Base-by-base conservation (phyloP, 164 flowering plant species). In the Dillenia turbinata region DNA sequence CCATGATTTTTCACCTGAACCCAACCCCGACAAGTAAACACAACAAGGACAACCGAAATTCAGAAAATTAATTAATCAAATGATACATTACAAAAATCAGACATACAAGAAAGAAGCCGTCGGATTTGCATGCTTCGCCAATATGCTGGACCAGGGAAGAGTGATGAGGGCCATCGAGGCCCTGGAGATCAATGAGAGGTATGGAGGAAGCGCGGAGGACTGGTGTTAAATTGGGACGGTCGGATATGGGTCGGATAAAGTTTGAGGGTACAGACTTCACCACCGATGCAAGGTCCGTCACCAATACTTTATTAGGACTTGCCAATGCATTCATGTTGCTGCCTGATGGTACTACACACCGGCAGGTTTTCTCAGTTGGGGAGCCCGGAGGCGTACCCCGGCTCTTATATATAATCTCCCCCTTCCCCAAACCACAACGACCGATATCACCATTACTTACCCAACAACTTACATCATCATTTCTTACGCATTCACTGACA, bases 1-100 rank as follows among this genome's bases (percentile, higher is more conserved):
- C 88, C 88, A 60, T 87, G 90, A 71, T 87, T 87, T 68, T 74
- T 81, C 1, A 85, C 74, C 87, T 84, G 58, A 50, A 14, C 2
- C 8, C 5, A 46, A 15, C 47, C 43, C 3, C 5, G 14, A 26
- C 2, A 9, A 47, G 15, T 12, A 49, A 44, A 10, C 3, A 5
- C 9, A n/a, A n/a, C 8, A 12, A 26, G 13, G 33, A 22, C 16
- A 61, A 50, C 47, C 24, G 3, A 48, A 19, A 9, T 26, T 12
- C 14, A 49, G 15, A 15, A 49, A n/a, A 26, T 11, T 16, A 22
- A 3, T 6, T 13, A n/a, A 57, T 15, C 15, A 16, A n/a, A 14
- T 2, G 5, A 17, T 15, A 10, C n/a, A 52, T 16, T 11, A 44
- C 10, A 62, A 44, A 45, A 12, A 0, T 13, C 1, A 56, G 24